Conservation (phyloP, 345 rosid species). For the Pistacia vera region DNA sequence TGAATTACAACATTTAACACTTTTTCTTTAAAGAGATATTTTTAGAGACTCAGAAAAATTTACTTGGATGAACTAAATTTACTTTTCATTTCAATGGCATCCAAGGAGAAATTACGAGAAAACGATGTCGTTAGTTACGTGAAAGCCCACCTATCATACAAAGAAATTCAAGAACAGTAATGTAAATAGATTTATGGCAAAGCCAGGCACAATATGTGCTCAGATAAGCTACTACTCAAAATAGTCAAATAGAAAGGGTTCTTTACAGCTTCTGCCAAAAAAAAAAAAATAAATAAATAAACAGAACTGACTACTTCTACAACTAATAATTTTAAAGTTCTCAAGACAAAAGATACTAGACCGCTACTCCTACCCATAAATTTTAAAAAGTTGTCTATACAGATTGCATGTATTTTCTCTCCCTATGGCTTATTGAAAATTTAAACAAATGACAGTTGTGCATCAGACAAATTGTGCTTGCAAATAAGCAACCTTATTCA, state of each 20-base stretch:
- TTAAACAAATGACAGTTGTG: constrained; percentile 30
- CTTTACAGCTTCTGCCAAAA: constrained; percentile 30
- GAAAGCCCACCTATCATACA: not conserved
- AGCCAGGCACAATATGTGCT: constrained; percentile 23
- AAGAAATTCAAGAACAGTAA: not conserved
- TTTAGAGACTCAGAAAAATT: too few species aligned
- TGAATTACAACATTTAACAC: too few species aligned
- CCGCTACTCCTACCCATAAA: constrained; percentile 28
- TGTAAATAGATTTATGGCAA: not conserved
- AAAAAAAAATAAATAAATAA: not conserved
- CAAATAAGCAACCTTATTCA: constrained; percentile 41
- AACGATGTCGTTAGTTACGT: not conserved
- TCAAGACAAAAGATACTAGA: not conserved
- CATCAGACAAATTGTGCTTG: constrained; percentile 31
- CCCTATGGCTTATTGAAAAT: constrained; percentile 39
- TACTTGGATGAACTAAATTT: too few species aligned
- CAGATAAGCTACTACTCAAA: constrained; percentile 16
- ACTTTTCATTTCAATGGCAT: too few species aligned
- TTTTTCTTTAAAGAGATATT: too few species aligned
- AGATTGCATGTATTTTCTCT: constrained; percentile 31
- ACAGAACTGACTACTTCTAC: constrained; percentile 25
- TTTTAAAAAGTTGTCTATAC: constrained; percentile 40
- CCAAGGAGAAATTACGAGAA: too few species aligned
- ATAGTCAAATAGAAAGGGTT: constrained; percentile 11
- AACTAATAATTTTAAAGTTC: constrained; percentile 12